Conservation (phyloP, 768 basidiomycete genomes). For the Phanerochaete sordida region DNA sequence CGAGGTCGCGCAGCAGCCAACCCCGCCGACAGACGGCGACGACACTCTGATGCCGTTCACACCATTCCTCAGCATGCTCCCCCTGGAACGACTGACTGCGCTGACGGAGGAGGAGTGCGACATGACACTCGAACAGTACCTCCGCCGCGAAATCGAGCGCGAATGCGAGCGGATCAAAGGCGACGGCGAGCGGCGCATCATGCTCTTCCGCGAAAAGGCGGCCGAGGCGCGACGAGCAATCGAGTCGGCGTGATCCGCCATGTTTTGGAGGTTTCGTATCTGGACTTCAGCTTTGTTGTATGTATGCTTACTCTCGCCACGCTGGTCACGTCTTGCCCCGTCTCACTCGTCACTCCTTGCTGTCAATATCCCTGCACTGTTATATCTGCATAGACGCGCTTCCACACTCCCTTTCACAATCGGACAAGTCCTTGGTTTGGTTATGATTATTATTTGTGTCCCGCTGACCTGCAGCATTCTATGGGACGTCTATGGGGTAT, state of each 20-base stretch:
- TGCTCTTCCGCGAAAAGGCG: conserved; percentile 43
- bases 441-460: neutral
- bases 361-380: neutral
- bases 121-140: conserved; percentile 85
- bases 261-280: neutral
- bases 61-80: conserved; percentile 21
- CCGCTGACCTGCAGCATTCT: neutral
- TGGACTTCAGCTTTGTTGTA: neutral
- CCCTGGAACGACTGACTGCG: conserved; percentile 20
- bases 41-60: conserved; percentile 15
- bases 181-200: conserved; percentile 51
- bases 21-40: neutral
- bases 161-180: conserved; percentile 57
- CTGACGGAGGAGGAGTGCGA: conserved; percentile 64
- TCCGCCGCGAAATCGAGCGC: conserved; percentile 68
- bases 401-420: neutral
- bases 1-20: neutral
- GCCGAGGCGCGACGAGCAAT: conserved; percentile 31
- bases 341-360: no score
- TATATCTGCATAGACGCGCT: neutral
- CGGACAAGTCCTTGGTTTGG: neutral
- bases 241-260: conserved; percentile 21
- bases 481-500: neutral
- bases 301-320: neutral
- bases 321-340: no score